Evolutionary conservation across 2,329 filamentous ascomycete genomes (phyloP), one percentile per base, ranked within the genome.

Genomic region (Scedosporium dehoogii): DNA sequence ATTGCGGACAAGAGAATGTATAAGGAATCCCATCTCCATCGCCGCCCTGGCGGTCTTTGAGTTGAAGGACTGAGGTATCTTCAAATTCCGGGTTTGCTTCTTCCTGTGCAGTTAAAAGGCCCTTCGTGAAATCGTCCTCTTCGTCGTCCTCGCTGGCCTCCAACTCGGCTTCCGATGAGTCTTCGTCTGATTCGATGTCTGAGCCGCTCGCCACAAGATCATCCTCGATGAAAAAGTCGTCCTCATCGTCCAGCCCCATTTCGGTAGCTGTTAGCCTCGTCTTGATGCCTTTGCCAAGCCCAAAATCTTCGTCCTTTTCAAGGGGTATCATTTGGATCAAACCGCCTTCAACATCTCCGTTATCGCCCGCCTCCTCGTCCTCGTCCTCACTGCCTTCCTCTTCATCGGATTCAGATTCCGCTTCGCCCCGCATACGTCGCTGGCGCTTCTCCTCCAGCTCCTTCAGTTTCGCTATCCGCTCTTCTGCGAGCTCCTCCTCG

Each of bases 161-260:
- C 27, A 70, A 73, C 3, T 77, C 77, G 23, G 79, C 77, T 21
- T 78, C 78, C 4, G 42, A 60, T 10, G 16, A 29, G 16, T 51
- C 81, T 79, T 81, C 79, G 48, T 83, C 75, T 4, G 79, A 76
- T 29, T 88, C 84, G n/a, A 86, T 69, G 46, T 88, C 86, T 5
- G 90, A 93, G 44, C 86, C 90, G 67, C 87, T 92, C 12, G 92
- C 92, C 41, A 97, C 83, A 16, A 97, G 81, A 70, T 96, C 89
- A 65, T 94, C 90, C 64, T 97, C 93, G 65, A 97, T 86, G 27
- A 93, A 72, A 69, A 97, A 97, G 68, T 97, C 91, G 68, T 97
- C 93, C 71, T 97, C 93, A 68, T 97, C 93, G 66, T 96, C 92
- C 41, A 96, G 87, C 5, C 86, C 90, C 18, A 92, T 73, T 63